Percentiles rank a stretch among this genome's conserved stretches.
These are phyloP conservation scores for Zygnema circumcarinatum DNA, from an alignment of 139 green algal genomes.

Conservation along the genomic window DNA sequence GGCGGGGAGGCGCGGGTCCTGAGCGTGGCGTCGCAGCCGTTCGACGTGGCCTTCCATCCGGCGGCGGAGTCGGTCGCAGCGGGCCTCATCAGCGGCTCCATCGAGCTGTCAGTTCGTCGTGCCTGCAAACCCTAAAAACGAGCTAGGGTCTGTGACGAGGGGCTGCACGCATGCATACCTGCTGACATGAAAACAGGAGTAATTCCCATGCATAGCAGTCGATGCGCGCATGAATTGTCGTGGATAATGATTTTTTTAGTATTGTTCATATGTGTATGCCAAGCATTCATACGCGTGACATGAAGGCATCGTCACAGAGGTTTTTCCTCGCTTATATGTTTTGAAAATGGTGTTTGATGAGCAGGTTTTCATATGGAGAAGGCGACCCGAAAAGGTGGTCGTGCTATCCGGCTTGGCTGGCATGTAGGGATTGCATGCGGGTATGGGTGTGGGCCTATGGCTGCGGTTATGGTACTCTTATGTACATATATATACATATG, in stretches of 20 bases:
- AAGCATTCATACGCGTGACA: too few relatives aligned
- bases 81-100: slow-evolving; percentile 29
- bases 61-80: background rate
- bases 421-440: background rate
- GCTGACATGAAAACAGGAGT: background rate
- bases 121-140: background rate
- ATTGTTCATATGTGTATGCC: too few relatives aligned
- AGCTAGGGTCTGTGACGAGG: too few relatives aligned
- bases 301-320: too few relatives aligned
- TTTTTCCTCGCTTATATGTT: too few relatives aligned
- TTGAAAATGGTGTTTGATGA: too few relatives aligned
- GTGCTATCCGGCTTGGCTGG: background rate
- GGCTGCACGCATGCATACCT: too few relatives aligned
- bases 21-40: slow-evolving; percentile 7
- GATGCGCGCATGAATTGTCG: too few relatives aligned
- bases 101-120: slow-evolving; percentile 1
- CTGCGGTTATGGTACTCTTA: too few relatives aligned
- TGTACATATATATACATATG: too few relatives aligned
- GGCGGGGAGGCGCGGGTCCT: background rate
- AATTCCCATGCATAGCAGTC: background rate
- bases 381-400: background rate
- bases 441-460: too few relatives aligned
- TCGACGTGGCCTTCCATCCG: slow-evolving; percentile 35
- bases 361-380: slow-evolving; percentile 7
- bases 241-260: too few relatives aligned